Evolutionary conservation across 148 eudicot genomes (phyloP).

Genomic region (Amaranthus palmeri): DNA sequence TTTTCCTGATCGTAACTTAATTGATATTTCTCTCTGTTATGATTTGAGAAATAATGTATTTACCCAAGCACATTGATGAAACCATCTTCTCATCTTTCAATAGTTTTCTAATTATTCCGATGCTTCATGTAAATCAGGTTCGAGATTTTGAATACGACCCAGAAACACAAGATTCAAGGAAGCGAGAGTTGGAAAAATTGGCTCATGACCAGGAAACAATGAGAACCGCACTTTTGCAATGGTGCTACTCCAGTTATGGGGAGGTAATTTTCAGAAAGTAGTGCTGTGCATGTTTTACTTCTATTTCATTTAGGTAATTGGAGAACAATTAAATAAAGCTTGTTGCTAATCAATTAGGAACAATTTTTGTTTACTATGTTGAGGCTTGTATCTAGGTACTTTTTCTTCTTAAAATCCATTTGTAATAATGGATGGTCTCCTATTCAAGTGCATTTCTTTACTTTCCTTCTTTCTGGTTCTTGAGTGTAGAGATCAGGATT

Average conservation of each 20-base stretch:
- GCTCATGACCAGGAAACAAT: conserved; percentile 74
- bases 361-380: neutral
- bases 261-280: conserved; percentile 53
- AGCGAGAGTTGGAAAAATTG: conserved; percentile 83
- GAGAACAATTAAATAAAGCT: too few species aligned
- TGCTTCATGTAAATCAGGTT: conserved; percentile 42
- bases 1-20: conserved; percentile 17
- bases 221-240: conserved; percentile 81
- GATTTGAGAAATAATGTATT: neutral
- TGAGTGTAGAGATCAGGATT: too few species aligned
- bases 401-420: neutral
- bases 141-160: conserved; percentile 80
- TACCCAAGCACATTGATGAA: neutral
- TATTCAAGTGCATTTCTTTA: too few species aligned
- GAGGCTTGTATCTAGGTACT: neutral
- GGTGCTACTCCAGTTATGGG: conserved; percentile 98
- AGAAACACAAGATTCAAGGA: conserved; percentile 79
- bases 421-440: too few species aligned
- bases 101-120: conserved; percentile 6
- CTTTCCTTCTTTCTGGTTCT: too few species aligned
- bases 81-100: neutral
- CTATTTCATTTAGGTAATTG: neutral
- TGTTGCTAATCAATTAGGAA: too few species aligned
- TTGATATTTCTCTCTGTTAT: neutral
- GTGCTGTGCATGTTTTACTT: neutral